Base-by-base conservation (phyloP, 139 green algal species). In the Chlamydomonas sphaeroides region DNA sequence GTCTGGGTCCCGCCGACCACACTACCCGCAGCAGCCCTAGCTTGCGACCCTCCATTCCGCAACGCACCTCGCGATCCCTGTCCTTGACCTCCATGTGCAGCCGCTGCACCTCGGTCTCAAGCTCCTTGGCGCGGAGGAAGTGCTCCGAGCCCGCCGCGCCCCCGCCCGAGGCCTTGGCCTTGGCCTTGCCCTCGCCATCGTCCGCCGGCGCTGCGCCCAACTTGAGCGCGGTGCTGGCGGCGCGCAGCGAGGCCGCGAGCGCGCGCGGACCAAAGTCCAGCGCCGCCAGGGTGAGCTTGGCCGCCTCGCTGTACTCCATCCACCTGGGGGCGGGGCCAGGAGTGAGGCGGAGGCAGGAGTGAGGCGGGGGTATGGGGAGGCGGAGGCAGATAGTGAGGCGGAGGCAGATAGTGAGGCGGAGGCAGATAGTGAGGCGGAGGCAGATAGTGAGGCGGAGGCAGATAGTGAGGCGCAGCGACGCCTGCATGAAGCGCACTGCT, bases 51-150 rank as follows among this genome's bases (percentile, higher is more conserved):
- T 39, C 41, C 7, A 5, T 5, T 20, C 5, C 20, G 11, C 32
- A 18, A 42, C 42, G 35, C 32, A 73, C 65, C 77, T 84, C 35
- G 8, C 77, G 30, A 15, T 75, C 77, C 36, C 65, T 48, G 28
- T 67, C 45, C 77, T 68, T 84, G 49, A 75, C 6, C 65, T 74
- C 49, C 17, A 76, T 84, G 48, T 66, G 48, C 65, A 84, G 65
- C 45, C 63, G 42, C 75, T 82, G 75, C 75, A 82, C 75, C 75
- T 82, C 75, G 11, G 62, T 82, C 62, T 82, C 75, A 42, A 82
- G 61, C 75, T 82, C 75, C 75, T 82, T 82, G 42, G 62, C 75
- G 4, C 75, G 75, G 32, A 82, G 21, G 21, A 63, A 76, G 49
- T 75, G 65, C 45, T 67, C 28, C 28, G 3, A 3, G 30, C 30